These are phyloP conservation scores for Penicillium sp. DNA, from an alignment of 2,329 filamentous ascomycete species.

Conservation along the genomic window DNA sequence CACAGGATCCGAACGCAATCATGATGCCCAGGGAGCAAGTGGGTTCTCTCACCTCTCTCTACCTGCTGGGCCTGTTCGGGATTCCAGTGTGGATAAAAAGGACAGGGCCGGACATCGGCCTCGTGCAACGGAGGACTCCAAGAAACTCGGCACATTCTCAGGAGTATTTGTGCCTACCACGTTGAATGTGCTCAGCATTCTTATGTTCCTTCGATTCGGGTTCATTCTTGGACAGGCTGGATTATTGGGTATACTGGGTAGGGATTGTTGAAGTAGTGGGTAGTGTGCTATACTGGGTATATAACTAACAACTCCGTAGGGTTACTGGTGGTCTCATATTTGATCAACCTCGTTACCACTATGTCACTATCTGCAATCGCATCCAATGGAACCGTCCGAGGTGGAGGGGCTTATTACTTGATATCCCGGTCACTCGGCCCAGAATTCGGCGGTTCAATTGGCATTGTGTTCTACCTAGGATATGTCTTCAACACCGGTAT, in stretches of 20 bases:
- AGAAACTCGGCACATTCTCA: slow-evolving; percentile 76
- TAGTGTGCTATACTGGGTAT: slow-evolving; percentile 25
- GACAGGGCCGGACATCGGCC: slow-evolving; percentile 33
- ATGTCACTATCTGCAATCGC: slow-evolving; percentile 87
- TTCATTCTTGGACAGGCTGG: slow-evolving; percentile 82
- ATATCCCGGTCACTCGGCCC: slow-evolving; percentile 85
- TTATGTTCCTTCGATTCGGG: slow-evolving; percentile 91
- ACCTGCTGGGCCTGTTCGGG: slow-evolving; percentile 27
- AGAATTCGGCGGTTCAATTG: slow-evolving; percentile 87
- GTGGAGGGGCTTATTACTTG: slow-evolving; percentile 85
- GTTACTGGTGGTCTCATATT: slow-evolving; percentile 75
- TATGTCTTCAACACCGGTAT: slow-evolving; percentile 84
- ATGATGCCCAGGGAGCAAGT: slow-evolving; percentile 11
- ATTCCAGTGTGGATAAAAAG: slow-evolving; percentile 36
- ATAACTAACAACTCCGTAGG: slow-evolving; percentile 48
- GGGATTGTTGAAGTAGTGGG: slow-evolving; percentile 10
- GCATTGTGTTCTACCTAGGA: slow-evolving; percentile 88
- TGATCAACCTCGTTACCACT: slow-evolving; percentile 80
- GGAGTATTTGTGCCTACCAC: slow-evolving; percentile 89
- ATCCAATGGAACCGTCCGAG: slow-evolving; percentile 85
- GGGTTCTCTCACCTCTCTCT: slow-evolving; percentile 14
- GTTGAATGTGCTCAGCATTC: slow-evolving; percentile 83
- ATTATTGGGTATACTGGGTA: slow-evolving; percentile 78
- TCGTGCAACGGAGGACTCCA: slow-evolving; percentile 35
- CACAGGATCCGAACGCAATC: slow-evolving; percentile 11